A percentile compares a stretch with the other conserved stretches of the same genome.
Evolutionary conservation across 2,329 filamentous ascomycete species (phyloP).

Genomic region (Phyllosticta citribraziliensis): DNA sequence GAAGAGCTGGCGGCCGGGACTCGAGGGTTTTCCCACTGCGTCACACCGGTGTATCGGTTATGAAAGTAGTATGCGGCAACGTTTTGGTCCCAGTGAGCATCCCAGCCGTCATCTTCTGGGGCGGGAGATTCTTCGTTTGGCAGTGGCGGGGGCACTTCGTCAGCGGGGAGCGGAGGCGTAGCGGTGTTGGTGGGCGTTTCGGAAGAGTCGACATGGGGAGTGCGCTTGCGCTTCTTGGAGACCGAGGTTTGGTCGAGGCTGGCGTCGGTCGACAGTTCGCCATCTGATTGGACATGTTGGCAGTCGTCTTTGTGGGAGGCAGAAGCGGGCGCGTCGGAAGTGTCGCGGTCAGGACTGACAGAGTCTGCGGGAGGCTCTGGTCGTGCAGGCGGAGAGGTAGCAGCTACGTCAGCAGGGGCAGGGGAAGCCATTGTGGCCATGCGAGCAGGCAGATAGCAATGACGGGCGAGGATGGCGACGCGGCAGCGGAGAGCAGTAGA

Average conservation of each 20-base stretch:
- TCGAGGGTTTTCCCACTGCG: constrained; percentile 82
- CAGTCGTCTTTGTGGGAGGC: not conserved
- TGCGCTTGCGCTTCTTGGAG: constrained; percentile 10
- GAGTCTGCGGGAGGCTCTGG: not conserved
- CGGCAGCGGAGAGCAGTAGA: too few relatives aligned
- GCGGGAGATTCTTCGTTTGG: constrained; percentile 19
- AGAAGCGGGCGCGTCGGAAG: not conserved
- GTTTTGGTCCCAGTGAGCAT: constrained; percentile 62
- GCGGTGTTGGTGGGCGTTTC: not conserved
- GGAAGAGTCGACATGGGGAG: not conserved
- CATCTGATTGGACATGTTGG: not conserved
- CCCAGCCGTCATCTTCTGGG: constrained; percentile 61
- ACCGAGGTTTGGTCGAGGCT: not conserved
- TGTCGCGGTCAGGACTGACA: not conserved
- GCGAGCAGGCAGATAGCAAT: constrained; percentile 1
- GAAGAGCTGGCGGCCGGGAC: constrained; percentile 40
- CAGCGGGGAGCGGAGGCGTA: constrained; percentile 5
- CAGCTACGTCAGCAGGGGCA: not conserved
- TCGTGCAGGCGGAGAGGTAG: not conserved
- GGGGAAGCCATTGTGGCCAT: not conserved
- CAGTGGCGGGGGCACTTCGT: constrained; percentile 7
- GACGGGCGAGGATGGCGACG: not conserved
- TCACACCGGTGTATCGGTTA: constrained; percentile 65
- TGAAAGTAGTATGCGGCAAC: constrained; percentile 70
- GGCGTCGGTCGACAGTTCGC: not conserved